phyloP scores from a whole-genome alignment of 371 early-diverging fungal species.

The Chytridium lagenaria region DNA sequence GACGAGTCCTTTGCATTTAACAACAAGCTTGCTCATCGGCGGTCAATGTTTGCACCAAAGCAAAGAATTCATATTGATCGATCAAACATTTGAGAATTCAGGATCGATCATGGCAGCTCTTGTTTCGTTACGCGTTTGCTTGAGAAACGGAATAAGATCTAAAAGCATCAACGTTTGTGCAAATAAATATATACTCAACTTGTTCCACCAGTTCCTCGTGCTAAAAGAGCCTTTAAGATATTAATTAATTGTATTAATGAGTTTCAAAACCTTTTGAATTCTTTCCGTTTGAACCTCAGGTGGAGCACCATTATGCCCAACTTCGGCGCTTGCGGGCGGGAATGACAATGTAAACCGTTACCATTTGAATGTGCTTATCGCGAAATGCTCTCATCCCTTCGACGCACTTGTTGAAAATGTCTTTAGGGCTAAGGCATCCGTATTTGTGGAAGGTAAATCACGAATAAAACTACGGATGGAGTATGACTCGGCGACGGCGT shows the following conservation, averaged over 20 bases:
- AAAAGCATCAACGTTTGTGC: background rate
- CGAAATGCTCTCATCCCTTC: conserved; percentile 84
- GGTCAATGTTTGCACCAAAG: too few species aligned
- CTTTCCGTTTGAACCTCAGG: conserved; percentile 26
- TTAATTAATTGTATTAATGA: background rate
- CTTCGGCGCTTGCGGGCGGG: conserved; percentile 73
- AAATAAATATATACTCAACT: background rate
- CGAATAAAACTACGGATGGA: conserved; percentile 41
- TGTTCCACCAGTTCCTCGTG: conserved; percentile 94
- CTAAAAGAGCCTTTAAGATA: conserved; percentile 24
- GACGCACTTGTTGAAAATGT: conserved; percentile 79
- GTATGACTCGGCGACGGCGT: conserved; percentile 68
- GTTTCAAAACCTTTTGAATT: conserved; percentile 27
- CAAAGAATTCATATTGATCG: too few species aligned
- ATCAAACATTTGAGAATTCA: too few species aligned
- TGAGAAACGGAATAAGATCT: conserved; percentile 87
- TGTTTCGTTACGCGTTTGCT: conserved; percentile 74
- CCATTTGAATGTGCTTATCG: conserved; percentile 91
- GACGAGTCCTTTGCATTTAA: too few species aligned
- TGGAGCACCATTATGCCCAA: conserved; percentile 44
- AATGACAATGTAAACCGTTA: conserved; percentile 86
- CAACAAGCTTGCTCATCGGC: too few species aligned
- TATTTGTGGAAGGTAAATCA: conserved; percentile 33
- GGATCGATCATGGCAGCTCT: background rate
- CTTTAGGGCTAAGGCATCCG: conserved; percentile 36